Conservation (phyloP, 1,284 basidiomycete species). For the Irpex sp. region DNA sequence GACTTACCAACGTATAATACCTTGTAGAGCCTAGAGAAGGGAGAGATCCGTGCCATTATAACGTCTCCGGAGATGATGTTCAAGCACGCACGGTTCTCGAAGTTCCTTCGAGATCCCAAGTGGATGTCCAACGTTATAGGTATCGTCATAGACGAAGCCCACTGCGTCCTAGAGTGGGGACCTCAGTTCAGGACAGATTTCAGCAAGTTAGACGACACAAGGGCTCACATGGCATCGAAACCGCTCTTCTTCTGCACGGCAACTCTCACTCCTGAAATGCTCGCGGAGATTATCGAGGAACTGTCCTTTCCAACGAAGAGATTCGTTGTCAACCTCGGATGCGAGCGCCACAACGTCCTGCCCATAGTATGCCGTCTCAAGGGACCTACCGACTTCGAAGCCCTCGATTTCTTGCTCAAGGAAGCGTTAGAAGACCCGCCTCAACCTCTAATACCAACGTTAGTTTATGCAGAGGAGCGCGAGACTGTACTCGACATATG, state of each 20-base stretch:
- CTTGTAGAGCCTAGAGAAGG: too few relatives aligned
- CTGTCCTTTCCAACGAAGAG: too few relatives aligned
- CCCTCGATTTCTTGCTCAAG: constrained; percentile 7
- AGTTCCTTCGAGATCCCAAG: too few relatives aligned
- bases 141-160: constrained; percentile 35
- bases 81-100: constrained; percentile 25
- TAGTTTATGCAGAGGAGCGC: neutral
- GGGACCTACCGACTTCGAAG: neutral
- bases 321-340: constrained; percentile 22
- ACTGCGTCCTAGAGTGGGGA: constrained; percentile 28
- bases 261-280: constrained; percentile 17
- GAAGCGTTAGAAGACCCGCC: neutral
- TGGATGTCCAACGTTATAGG: too few relatives aligned
- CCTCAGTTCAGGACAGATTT: too few relatives aligned
- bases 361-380: constrained; percentile 7
- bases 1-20: too few relatives aligned
- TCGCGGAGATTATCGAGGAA: too few relatives aligned
- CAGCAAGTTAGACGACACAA: too few relatives aligned
- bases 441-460: neutral
- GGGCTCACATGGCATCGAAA: constrained; percentile 7
- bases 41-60: constrained; percentile 25
- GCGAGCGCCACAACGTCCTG: constrained; percentile 19
- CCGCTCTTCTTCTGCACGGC: constrained; percentile 18
- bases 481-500: neutral
- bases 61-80: constrained; percentile 35